These are phyloP conservation scores for Phlebiopsis flavidoalba DNA, from an alignment of 768 basidiomycete genomes.

Conservation along the genomic window DNA sequence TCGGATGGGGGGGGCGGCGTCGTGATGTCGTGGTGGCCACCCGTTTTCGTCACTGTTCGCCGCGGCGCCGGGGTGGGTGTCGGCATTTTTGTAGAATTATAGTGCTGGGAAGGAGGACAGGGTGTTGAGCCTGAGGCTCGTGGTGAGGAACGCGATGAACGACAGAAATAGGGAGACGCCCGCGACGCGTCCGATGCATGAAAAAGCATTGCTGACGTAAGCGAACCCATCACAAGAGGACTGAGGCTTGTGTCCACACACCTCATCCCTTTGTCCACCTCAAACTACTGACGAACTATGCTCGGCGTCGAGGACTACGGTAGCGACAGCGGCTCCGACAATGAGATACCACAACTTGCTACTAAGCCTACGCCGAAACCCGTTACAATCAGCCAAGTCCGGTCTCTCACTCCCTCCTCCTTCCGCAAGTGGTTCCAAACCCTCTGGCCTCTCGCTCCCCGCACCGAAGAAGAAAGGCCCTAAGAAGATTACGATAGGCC, in stretches of 20 bases:
- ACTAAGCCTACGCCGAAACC: conserved; percentile 15
- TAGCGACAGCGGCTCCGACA: conserved; percentile 62
- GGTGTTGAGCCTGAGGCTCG: not conserved
- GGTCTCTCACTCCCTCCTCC: conserved; percentile 34
- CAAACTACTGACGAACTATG: conserved; percentile 37
- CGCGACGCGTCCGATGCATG: conserved; percentile 18
- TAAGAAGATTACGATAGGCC: conserved; percentile 56
- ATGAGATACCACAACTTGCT: conserved; percentile 27
- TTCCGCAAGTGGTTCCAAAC: conserved; percentile 12
- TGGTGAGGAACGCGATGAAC: conserved; percentile 2
- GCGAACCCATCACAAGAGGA: not conserved
- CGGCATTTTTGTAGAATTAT: conserved; percentile 35
- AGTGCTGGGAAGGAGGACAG: not conserved
- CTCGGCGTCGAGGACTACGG: conserved; percentile 76
- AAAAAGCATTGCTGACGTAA: conserved; percentile 9
- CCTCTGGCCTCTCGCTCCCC: conserved; percentile 25
- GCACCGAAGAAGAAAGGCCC: conserved; percentile 46
- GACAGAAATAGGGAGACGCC: conserved; percentile 11
- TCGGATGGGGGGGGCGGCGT: conserved; percentile 21
- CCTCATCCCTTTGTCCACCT: not conserved
- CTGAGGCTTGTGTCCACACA: not conserved
- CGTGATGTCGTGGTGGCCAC: conserved; percentile 22
- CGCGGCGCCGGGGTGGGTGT: conserved; percentile 57
- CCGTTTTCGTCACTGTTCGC: conserved; percentile 26
- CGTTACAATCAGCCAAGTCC: conserved; percentile 22